Percentiles rank a stretch among this genome's conserved stretches.
Evolutionary conservation across 345 rosid genomes (phyloP).

Genomic region (Psidium guajava): DNA sequence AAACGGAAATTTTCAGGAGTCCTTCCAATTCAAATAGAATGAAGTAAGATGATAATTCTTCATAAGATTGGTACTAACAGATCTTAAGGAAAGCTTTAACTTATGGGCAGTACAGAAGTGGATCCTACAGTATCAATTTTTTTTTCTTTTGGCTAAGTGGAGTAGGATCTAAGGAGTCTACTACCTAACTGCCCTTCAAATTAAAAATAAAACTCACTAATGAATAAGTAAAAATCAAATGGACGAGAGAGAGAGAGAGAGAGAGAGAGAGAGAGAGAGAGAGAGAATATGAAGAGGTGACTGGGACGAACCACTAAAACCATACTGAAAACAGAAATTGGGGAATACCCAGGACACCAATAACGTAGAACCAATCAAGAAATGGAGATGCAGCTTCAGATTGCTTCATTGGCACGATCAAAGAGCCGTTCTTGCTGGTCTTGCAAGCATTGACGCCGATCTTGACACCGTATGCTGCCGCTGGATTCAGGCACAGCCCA

Average conservation of each 20-base stretch:
- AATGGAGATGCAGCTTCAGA: conserved; percentile 21
- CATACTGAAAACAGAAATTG: conserved; percentile 14
- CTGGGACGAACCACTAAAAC: background rate
- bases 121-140: background rate
- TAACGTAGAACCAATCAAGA: background rate
- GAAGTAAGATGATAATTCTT: background rate
- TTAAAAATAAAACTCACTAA: background rate
- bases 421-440: conserved; percentile 27
- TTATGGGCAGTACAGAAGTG: background rate
- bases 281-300: background rate
- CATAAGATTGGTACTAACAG: background rate
- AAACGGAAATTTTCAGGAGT: background rate
- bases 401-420: conserved; percentile 22
- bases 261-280: background rate
- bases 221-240: background rate
- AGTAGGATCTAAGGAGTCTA: background rate
- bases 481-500: conserved; percentile 63
- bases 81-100: background rate
- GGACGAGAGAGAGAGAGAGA: background rate
- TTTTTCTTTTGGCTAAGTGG: background rate
- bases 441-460: conserved; percentile 54
- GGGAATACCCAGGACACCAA: conserved; percentile 12
- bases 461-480: conserved; percentile 45
- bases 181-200: background rate
- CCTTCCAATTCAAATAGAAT: background rate